Conservation (phyloP, 257 asterid species). For the Rubia yunnanensis region DNA sequence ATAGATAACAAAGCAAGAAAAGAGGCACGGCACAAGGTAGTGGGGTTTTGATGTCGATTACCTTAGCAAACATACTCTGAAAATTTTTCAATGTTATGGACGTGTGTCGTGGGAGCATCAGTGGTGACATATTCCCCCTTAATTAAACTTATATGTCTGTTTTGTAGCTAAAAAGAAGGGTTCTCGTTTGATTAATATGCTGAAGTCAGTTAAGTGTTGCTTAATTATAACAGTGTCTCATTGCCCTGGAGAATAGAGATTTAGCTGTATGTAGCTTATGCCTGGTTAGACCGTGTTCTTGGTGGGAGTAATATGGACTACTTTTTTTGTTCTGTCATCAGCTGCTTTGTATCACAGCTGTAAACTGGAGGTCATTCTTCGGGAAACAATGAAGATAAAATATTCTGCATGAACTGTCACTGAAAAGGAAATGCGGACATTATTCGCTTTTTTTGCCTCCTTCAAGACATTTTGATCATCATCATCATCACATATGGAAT, state of each 20-base stretch:
- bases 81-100: not conserved
- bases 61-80: too few relatives aligned
- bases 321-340: not conserved
- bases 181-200: not conserved
- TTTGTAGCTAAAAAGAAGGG: not conserved
- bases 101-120: not conserved
- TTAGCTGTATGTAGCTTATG: not conserved
- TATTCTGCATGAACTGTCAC: slow-evolving; percentile 1
- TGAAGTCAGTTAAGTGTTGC: not conserved
- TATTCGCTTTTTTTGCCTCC: not conserved
- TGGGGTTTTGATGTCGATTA: not conserved
- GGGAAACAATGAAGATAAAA: not conserved
- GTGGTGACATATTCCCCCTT: not conserved
- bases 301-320: not conserved
- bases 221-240: not conserved
- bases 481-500: slow-evolving; percentile 15
- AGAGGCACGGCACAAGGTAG: not conserved
- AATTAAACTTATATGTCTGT: not conserved
- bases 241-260: not conserved
- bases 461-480: slow-evolving; percentile 1
- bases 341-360: slow-evolving; percentile 6
- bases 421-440: slow-evolving; percentile 6
- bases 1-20: not conserved
- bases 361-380: not conserved
- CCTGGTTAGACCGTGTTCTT: not conserved